Percentiles rank a stretch among this genome's conserved stretches.
phyloP scores from a whole-genome alignment of 139 green algal species.

The Picochlorum sp. region DNA sequence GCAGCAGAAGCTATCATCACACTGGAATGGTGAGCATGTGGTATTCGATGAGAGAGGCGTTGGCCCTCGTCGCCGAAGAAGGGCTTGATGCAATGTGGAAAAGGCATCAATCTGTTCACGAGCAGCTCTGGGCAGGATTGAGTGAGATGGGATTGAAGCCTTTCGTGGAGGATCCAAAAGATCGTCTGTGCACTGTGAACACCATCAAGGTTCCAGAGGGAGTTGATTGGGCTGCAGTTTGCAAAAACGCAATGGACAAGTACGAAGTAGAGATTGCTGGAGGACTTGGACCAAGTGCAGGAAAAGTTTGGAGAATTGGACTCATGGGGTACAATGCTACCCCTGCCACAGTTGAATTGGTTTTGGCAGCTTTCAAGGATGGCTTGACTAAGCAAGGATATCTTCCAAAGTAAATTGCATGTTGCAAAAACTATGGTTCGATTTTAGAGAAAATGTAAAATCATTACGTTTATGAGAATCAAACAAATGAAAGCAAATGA shows the following conservation, averaged over 20 bases:
- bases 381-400: conserved; percentile 72
- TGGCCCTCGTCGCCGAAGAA: conserved; percentile 69
- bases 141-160: conserved; percentile 61
- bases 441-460: neutral
- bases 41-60: conserved; percentile 82
- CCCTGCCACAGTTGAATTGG: conserved; percentile 67
- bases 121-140: conserved; percentile 72
- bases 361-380: conserved; percentile 69
- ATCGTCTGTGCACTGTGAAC: conserved; percentile 79
- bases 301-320: conserved; percentile 76
- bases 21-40: conserved; percentile 67
- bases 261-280: conserved; percentile 64
- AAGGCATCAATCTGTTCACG: conserved; percentile 50
- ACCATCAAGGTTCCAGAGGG: conserved; percentile 86
- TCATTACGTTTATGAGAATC: neutral
- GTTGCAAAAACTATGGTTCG: conserved; percentile 5
- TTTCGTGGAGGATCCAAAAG: conserved; percentile 62
- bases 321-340: conserved; percentile 83
- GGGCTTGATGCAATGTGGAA: conserved; percentile 52
- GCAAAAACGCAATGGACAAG: conserved; percentile 76
- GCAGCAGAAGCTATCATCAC: conserved; percentile 72
- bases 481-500: conserved; percentile 4
- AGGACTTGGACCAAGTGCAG: conserved; percentile 65
- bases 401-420: conserved; percentile 36
- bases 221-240: conserved; percentile 64